phyloP scores from a whole-genome alignment of 169 alveolate species.

The Cryptosporidium andersoni region DNA sequence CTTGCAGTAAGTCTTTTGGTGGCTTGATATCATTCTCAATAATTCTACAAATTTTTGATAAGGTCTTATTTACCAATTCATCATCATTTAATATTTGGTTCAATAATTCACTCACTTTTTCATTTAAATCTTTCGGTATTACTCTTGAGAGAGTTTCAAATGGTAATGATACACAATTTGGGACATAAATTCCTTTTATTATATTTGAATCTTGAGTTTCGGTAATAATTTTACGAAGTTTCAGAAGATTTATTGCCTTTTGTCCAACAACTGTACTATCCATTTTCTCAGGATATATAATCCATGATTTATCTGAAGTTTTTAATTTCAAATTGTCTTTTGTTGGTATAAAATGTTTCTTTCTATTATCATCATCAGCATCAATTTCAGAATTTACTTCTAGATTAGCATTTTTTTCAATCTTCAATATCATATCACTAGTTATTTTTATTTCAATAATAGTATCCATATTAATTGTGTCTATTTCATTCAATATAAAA shows the following conservation, averaged over 20 bases:
- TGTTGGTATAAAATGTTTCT: conserved; percentile 9
- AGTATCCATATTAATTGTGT: conserved; percentile 6
- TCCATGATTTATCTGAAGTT: conserved; percentile 6
- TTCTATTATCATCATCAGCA: conserved; percentile 9
- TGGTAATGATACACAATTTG: conserved; percentile 54
- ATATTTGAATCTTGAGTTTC: background rate
- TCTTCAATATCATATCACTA: conserved; percentile 16
- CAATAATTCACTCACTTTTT: conserved; percentile 5
- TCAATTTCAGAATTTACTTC: background rate
- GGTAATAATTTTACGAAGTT: background rate
- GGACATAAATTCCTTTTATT: conserved; percentile 33
- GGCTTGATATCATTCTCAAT: conserved; percentile 72
- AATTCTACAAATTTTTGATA: conserved; percentile 4
- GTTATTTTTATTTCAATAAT: conserved; percentile 26
- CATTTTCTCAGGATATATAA: conserved; percentile 31
- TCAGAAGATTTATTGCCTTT: conserved; percentile 51
- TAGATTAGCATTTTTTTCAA: background rate
- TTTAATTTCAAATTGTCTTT: conserved; percentile 39
- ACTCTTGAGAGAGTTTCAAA: conserved; percentile 44
- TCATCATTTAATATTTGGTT: background rate
- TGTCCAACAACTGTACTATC: conserved; percentile 37
- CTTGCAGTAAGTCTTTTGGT: conserved; percentile 69
- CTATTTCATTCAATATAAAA: conserved; percentile 1
- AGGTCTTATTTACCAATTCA: background rate
- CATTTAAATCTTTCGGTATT: background rate